These are phyloP conservation scores for Aspergillus tubingensis DNA, from an alignment of 2,329 filamentous ascomycete genomes.

Conservation along the genomic window DNA sequence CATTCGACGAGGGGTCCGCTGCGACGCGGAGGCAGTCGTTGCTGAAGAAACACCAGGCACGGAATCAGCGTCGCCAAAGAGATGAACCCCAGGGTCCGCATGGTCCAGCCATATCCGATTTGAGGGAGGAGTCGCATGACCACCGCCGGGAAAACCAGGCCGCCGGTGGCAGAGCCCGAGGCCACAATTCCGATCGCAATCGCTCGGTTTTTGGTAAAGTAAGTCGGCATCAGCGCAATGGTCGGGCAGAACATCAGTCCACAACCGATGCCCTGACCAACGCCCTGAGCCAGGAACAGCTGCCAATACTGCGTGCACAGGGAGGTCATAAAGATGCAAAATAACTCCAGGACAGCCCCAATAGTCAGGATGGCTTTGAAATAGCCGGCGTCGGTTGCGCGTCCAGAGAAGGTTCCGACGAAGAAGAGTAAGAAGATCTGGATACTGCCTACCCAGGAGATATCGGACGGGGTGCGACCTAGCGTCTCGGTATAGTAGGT, in stretches of 20 bases:
- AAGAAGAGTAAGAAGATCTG: slow-evolving; percentile 55
- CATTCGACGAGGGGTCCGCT: slow-evolving; percentile 55
- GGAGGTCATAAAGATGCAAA: slow-evolving; percentile 56
- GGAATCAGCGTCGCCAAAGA: slow-evolving; percentile 51
- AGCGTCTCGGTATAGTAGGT: slow-evolving; percentile 52
- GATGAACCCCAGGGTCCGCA: slow-evolving; percentile 63
- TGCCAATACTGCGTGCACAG: slow-evolving; percentile 54
- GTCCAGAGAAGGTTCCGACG: slow-evolving; percentile 54
- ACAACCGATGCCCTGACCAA: slow-evolving; percentile 59
- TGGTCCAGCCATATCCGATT: slow-evolving; percentile 66
- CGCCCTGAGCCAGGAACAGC: slow-evolving; percentile 53
- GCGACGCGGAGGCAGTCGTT: slow-evolving; percentile 52
- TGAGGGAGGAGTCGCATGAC: slow-evolving; percentile 58
- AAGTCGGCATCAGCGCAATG: slow-evolving; percentile 59
- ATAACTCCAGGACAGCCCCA: slow-evolving; percentile 47
- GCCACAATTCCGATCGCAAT: slow-evolving; percentile 63
- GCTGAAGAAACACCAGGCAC: slow-evolving; percentile 49
- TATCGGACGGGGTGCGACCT: slow-evolving; percentile 47
- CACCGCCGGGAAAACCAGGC: slow-evolving; percentile 64
- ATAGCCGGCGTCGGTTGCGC: slow-evolving; percentile 55
- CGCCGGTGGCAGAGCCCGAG: slow-evolving; percentile 62
- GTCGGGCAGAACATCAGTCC: slow-evolving; percentile 58
- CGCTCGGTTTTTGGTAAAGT: slow-evolving; percentile 61
- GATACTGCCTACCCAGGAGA: slow-evolving; percentile 56
- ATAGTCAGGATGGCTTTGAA: slow-evolving; percentile 48